Base-by-base conservation (phyloP, 345 rosid species). In the Nephelium lappaceum region DNA sequence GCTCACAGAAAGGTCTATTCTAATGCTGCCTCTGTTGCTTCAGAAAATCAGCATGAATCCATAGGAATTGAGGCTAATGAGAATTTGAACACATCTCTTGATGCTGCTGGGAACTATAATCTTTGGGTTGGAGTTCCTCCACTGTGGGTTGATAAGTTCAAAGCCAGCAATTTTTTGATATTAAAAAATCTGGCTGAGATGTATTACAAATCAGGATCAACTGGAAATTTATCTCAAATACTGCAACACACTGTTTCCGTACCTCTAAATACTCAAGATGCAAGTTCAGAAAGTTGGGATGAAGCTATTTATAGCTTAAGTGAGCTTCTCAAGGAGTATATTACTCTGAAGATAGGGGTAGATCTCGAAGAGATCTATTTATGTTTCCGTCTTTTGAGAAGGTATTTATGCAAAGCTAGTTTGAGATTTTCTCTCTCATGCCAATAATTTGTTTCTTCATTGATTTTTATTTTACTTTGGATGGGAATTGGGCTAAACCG, bases 111-210 rank as follows among this genome's bases (percentile, higher is more conserved):
- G 25, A 78, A 47, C 61, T 78, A 71, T 61, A 74, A 85, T 87
- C 89, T 90, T 73, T 92, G 94, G 95, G 78, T 68, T 73, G 99
- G 96, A 74, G 83, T 82, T 85, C 99, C 99, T 72, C 99, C 98
- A 47, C 61, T 6, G 9, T 95, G 98, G 99, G 86, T 87, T 78
- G 87, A 88, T 57, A 85, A 83, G 69, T 95, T 92, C 81, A 88
- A 78, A 89, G 75, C 25, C 80, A 90, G 93, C 85, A 89, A 86
- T 65, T 81, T 80, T 77, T 79, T 63, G 76, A 81, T 81, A 19
- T 77, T 93, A 80, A 88, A 83, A 47, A 75, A 69, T 62, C 47
- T 93, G 67, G 89, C 96, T 45, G 92, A 91, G 69, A 84, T 85
- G 77, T 93, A 84, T 82, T 60, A 75, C 85, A 88, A 83, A 84